These are phyloP conservation scores for Colletotrichum scovillei DNA, from an alignment of 2,329 filamentous ascomycete genomes.

Conservation along the genomic window DNA sequence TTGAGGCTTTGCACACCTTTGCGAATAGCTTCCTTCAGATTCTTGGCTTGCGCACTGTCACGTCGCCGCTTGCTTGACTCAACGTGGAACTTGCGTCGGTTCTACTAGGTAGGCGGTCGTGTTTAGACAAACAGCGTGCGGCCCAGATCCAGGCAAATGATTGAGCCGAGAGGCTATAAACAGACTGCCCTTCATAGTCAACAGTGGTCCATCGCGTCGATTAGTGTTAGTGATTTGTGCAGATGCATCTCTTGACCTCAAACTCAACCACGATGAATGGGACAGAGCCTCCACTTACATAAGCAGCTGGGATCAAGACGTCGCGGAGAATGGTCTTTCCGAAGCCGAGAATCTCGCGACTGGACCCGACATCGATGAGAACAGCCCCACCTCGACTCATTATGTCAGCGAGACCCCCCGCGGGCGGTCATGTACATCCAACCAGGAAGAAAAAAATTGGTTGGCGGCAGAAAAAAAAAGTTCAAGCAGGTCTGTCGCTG, in stretches of 20 bases:
- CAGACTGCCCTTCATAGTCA: background rate
- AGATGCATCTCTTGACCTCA: background rate
- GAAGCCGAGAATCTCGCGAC: background rate
- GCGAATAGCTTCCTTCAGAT: conserved; percentile 25
- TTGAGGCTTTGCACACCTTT: conserved; percentile 11
- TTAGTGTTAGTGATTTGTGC: background rate
- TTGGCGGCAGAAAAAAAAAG: conserved; percentile 34
- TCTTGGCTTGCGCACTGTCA: conserved; percentile 16
- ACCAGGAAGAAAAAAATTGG: conserved; percentile 32
- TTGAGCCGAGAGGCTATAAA: background rate
- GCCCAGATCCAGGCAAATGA: background rate
- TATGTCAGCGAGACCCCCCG: conserved; percentile 30
- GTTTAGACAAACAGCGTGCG: background rate
- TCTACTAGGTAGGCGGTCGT: background rate
- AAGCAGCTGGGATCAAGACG: background rate
- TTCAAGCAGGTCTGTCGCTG: conserved; percentile 32
- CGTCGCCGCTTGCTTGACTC: conserved; percentile 4
- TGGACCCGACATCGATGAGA: too few species aligned
- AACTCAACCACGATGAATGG: background rate
- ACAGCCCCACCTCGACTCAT: background rate
- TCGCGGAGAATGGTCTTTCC: background rate
- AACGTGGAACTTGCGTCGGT: background rate
- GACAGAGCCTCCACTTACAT: background rate
- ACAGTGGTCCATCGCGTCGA: background rate
- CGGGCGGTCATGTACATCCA: conserved; percentile 26